Evolutionary conservation across 2,329 filamentous ascomycete species (phyloP).

Genomic region (Aspergillus glaucus): DNA sequence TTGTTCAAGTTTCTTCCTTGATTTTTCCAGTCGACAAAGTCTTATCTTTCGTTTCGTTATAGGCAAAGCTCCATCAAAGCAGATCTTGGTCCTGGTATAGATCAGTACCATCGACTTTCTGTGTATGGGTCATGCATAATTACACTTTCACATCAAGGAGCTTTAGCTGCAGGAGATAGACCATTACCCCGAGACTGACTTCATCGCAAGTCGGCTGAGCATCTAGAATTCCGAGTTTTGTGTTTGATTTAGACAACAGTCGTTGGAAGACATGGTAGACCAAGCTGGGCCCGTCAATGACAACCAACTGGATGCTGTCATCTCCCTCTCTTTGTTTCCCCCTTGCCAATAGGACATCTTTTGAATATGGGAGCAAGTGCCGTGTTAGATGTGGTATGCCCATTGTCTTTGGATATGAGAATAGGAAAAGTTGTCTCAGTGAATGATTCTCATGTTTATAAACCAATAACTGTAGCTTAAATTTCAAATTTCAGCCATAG

Average conservation of each 20-base stretch:
- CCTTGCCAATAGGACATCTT: slow-evolving; percentile 17
- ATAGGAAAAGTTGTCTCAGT: no score
- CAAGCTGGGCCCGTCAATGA: slow-evolving; percentile 73
- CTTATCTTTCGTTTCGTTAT: slow-evolving; percentile 57
- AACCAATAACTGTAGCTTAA: no score
- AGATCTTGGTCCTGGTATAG: slow-evolving; percentile 57
- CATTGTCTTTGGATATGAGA: slow-evolving; percentile 13
- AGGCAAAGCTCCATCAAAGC: slow-evolving; percentile 82
- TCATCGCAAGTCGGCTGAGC: slow-evolving; percentile 56
- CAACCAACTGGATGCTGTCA: slow-evolving; percentile 27
- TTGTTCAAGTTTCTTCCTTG: slow-evolving; percentile 50
- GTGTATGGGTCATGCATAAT: slow-evolving; percentile 23
- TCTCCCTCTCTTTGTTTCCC: slow-evolving; percentile 3
- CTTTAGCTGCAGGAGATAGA: slow-evolving; percentile 58
- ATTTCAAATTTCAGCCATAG: no score
- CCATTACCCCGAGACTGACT: slow-evolving; percentile 53
- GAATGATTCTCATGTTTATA: no score
- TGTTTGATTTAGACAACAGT: slow-evolving; percentile 40
- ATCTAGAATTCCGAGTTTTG: slow-evolving; percentile 43
- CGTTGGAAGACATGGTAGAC: slow-evolving; percentile 66
- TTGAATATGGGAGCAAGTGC: slow-evolving; percentile 25
- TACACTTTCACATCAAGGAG: slow-evolving; percentile 58
- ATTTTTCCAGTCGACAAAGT: slow-evolving; percentile 53
- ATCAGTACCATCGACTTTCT: slow-evolving; percentile 11
- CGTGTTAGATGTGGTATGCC: slow-evolving; percentile 29